Evolutionary conservation across 441 rosid genomes (phyloP).

Genomic region (Euphorbia celastroides): DNA sequence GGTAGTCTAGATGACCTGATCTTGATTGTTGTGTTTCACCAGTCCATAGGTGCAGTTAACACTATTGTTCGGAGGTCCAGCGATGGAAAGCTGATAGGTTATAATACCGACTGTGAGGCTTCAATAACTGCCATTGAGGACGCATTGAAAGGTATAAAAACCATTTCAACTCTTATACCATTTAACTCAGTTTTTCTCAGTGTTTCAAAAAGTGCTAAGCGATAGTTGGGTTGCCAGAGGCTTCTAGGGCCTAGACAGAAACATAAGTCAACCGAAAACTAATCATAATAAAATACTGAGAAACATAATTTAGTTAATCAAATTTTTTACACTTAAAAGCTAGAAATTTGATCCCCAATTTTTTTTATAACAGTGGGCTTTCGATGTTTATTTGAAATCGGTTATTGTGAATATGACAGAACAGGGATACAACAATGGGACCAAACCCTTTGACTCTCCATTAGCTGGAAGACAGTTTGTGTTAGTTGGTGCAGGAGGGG

Average conservation of each 20-base stretch:
- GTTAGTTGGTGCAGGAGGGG: conserved; percentile 56
- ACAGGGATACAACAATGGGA: conserved; percentile 9
- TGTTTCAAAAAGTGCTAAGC: too few species aligned
- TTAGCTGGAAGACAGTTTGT: conserved; percentile 43
- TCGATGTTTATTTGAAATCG: neutral
- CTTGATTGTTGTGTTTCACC: conserved; percentile 9
- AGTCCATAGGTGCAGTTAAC: conserved; percentile 56
- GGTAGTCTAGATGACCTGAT: neutral
- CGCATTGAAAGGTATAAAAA: conserved; percentile 38
- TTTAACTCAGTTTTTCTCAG: neutral
- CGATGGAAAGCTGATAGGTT: conserved; percentile 50
- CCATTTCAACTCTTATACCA: neutral
- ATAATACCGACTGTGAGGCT: conserved; percentile 52
- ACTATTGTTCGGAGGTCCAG: conserved; percentile 44
- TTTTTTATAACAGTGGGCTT: too few species aligned
- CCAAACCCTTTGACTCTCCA: conserved; percentile 17
- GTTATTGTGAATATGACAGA: conserved; percentile 14
- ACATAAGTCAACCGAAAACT: too few species aligned
- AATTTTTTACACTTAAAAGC: too few species aligned
- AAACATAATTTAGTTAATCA: too few species aligned
- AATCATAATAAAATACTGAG: too few species aligned
- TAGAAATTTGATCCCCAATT: too few species aligned
- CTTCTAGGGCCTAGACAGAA: too few species aligned
- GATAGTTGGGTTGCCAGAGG: too few species aligned
- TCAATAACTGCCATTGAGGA: conserved; percentile 52